Percentiles rank a stretch among this genome's conserved stretches.
Evolutionary conservation across 1,139 yeast species (phyloP).

Genomic region (Blastobotrys indianensis): DNA sequence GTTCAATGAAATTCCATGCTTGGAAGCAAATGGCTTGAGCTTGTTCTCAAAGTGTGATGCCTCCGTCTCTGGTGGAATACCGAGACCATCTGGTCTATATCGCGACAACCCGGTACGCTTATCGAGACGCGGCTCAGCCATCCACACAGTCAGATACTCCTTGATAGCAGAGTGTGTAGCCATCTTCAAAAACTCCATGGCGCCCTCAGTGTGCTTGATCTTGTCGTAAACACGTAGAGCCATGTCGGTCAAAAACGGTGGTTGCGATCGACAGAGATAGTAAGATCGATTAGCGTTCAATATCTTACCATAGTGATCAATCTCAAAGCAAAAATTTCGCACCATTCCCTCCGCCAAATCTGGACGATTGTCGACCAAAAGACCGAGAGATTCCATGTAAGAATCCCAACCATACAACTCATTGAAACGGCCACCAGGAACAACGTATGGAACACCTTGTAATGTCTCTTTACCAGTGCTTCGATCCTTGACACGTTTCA

Average conservation of each 20-base stretch:
- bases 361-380: constrained; percentile 57
- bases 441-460: constrained; percentile 78
- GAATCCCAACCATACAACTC: constrained; percentile 99
- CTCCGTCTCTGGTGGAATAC: constrained; percentile 97
- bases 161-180: constrained; percentile 75
- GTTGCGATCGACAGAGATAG: constrained; percentile 89
- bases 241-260: constrained; percentile 97
- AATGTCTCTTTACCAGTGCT: constrained; percentile 41
- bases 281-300: constrained; percentile 92
- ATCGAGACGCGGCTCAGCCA: constrained; percentile 66
- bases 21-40: constrained; percentile 61
- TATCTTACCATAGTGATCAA: constrained; percentile 84
- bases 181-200: constrained; percentile 55
- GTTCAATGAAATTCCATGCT: constrained; percentile 54
- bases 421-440: constrained; percentile 96
- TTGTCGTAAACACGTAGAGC: constrained; percentile 63
- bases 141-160: constrained; percentile 84
- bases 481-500: constrained; percentile 49
- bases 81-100: constrained; percentile 84
- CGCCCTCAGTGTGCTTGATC: constrained; percentile 38
- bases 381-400: constrained; percentile 84
- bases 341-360: constrained; percentile 88
- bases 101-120: constrained; percentile 75
- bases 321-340: constrained; percentile 86
- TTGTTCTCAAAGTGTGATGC: constrained; percentile 77